Evolutionary conservation across 495 filamentous ascomycete species (phyloP), one percentile per base, ranked within the genome.

Genomic region (Aspergillus nanangensis): DNA sequence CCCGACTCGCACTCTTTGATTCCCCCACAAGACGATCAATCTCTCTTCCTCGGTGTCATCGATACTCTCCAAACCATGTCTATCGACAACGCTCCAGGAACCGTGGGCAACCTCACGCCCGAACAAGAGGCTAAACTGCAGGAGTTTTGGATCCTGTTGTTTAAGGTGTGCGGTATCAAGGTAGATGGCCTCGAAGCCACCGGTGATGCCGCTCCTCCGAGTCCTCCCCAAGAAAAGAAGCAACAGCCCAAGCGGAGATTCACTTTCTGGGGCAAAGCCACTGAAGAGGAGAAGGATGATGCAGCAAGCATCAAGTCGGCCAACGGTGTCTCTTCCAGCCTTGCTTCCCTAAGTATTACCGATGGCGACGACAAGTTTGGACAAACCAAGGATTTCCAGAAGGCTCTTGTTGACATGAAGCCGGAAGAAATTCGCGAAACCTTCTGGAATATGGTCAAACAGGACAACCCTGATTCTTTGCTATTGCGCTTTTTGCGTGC

Each of bases 381-480:
- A 22, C 88, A 92, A 60, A 85, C 77, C 4, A 92, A 92, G 70
- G 82, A 88, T 18, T 97, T 89, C 63, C 79, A 87, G 51, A 79
- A 89, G 22, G 86, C 88, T 1, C 65, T 97, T 3, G 82, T 83
- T 11, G 84, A 76, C 32, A 76, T 87, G 52, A 69, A 81, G 3
- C 89, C 92, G 3, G 88, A 91, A 52, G 76, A 85, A 39, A 78
- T 98, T 50, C 79, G 93, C 21, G 71, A 75, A 2, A 83, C 89
- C 2, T 89, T 96, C 66, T 98, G 93, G 93, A 78, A 73, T 47
- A 96, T 98, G 93, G 81, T 92, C 25, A 97, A 97, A 71, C 86
- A 90, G 53, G 94, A 98, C 61, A 78, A 96, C 62, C 93, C 93
- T 2, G 93, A 98, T 62, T 83, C 79, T 7, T 74, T 98, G 20